Conservation (phyloP, 352 stramenopile genomes). For the Phytophthora gonapodyides region DNA sequence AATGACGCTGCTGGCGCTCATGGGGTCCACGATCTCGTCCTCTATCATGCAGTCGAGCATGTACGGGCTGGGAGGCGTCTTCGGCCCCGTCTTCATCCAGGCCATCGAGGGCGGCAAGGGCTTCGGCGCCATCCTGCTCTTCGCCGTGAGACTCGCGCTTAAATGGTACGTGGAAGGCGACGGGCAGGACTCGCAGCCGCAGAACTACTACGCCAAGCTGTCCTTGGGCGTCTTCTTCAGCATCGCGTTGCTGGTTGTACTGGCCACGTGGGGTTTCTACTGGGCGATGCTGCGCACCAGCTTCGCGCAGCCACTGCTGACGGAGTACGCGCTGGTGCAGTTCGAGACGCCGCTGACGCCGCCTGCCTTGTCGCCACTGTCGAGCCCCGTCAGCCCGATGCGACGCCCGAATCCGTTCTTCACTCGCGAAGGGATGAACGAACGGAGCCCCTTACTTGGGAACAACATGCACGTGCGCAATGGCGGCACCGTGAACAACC, state of each 20-base stretch:
- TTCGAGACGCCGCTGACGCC: slow-evolving; percentile 57
- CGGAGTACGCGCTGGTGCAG: slow-evolving; percentile 73
- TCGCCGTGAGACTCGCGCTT: slow-evolving; percentile 58
- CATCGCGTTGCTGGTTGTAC: slow-evolving; percentile 59
- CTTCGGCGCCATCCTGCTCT: slow-evolving; percentile 75
- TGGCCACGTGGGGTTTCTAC: slow-evolving; percentile 62
- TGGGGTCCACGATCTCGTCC: slow-evolving; percentile 66
- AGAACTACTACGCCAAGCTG: slow-evolving; percentile 33
- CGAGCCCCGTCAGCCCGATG: slow-evolving; percentile 39
- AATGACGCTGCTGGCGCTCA: slow-evolving; percentile 62
- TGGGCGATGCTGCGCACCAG: slow-evolving; percentile 49
- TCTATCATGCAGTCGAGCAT: slow-evolving; percentile 75
- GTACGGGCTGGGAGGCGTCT: slow-evolving; percentile 81
- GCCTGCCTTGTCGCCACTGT: slow-evolving; percentile 58
- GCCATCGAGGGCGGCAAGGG: slow-evolving; percentile 81
- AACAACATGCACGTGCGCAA: slow-evolving; percentile 31
- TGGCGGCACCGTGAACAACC: slow-evolving; percentile 18
- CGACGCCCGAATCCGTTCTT: slow-evolving; percentile 25
- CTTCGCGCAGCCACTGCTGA: slow-evolving; percentile 67
- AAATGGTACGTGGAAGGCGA: slow-evolving; percentile 57
- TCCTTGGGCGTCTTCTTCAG: slow-evolving; percentile 74
- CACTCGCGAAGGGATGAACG: slow-evolving; percentile 27
- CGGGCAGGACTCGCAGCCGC: slow-evolving; percentile 1
- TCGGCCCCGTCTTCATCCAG: slow-evolving; percentile 77
- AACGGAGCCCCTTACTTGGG: slow-evolving; percentile 53